Conservation (phyloP, 2,329 filamentous ascomycete species). For the Trichoderma sp. region DNA sequence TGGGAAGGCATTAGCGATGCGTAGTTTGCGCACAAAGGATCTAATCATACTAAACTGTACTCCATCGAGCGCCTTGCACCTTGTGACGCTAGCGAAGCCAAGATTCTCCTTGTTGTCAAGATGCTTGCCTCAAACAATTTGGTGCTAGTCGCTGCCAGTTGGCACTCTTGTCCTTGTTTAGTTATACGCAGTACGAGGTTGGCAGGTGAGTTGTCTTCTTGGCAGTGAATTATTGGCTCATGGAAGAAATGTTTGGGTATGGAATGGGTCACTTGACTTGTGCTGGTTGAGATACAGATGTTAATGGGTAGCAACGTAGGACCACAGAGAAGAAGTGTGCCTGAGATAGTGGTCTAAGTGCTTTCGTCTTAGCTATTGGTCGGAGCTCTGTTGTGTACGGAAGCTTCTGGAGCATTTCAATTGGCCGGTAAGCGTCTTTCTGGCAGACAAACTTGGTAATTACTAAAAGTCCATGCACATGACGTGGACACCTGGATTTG, state of each 20-base stretch:
- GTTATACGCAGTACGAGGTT: not conserved
- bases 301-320: not conserved
- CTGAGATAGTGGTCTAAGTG: not conserved
- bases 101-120: not conserved
- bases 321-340: not conserved
- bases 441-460: not conserved
- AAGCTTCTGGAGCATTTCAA: not conserved
- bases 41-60: not conserved
- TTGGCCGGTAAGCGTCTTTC: not conserved
- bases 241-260: not conserved
- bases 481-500: not conserved
- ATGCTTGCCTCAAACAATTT: not conserved
- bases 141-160: not conserved
- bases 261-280: not conserved
- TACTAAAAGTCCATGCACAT: not conserved
- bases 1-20: constrained; percentile 19
- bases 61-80: not conserved
- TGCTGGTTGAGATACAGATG: not conserved
- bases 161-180: not conserved
- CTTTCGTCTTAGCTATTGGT: not conserved
- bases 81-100: not conserved
- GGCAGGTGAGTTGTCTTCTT: not conserved
- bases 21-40: not conserved
- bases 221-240: not conserved
- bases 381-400: not conserved